Evolutionary conservation across 73 alveolate species (phyloP).

Genomic region (Diophrys sp.): DNA sequence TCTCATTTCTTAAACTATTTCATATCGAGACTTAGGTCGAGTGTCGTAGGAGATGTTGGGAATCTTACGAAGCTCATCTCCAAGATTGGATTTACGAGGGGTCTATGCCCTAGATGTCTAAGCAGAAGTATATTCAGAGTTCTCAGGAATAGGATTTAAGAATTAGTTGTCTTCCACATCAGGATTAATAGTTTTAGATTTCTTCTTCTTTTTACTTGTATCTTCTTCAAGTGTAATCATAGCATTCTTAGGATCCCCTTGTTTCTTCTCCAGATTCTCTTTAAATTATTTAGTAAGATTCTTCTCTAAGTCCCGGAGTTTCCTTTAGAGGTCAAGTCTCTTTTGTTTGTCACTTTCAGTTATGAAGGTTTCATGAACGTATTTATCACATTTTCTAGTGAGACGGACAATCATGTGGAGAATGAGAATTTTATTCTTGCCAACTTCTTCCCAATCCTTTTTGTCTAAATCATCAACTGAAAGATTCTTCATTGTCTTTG

Average conservation of each 20-base stretch:
- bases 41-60: neutral
- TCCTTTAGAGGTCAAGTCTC: neutral
- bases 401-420: neutral
- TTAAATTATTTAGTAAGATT: neutral
- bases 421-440: neutral
- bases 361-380: neutral
- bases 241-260: neutral
- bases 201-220: too few relatives aligned
- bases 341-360: neutral
- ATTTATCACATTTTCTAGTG: neutral
- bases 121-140: neutral
- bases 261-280: neutral
- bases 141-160: neutral
- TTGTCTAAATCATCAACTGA: neutral
- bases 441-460: neutral
- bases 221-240: neutral
- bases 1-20: neutral
- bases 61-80: neutral
- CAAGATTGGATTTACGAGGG: neutral
- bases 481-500: neutral
- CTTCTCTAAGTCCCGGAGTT: neutral
- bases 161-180: neutral
- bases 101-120: neutral
- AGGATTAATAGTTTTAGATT: neutral
- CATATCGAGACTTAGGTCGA: neutral